These are phyloP conservation scores for Tulasnella calospora DNA, from an alignment of 768 basidiomycete genomes.

Conservation along the genomic window DNA sequence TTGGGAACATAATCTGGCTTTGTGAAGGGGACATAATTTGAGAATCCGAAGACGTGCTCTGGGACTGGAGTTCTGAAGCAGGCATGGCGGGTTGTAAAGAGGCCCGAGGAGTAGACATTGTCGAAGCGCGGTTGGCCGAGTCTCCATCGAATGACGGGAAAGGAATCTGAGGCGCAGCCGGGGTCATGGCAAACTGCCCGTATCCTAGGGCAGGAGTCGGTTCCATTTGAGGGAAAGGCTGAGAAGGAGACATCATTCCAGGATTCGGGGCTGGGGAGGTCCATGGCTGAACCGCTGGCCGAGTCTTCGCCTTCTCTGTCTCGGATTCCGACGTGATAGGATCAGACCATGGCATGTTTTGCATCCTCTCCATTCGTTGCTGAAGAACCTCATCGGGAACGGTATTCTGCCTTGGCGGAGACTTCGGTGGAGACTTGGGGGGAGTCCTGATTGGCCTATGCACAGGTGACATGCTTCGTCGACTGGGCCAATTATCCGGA, in stretches of 20 bases:
- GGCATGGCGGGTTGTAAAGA: neutral
- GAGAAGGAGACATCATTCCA: neutral
- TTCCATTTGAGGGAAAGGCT: neutral
- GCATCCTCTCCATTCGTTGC: neutral
- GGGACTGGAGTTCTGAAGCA: neutral
- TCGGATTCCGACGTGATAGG: slow-evolving; percentile 9
- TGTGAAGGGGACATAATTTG: neutral
- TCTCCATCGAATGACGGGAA: neutral
- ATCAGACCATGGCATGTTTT: neutral
- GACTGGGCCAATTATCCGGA: slow-evolving; percentile 3
- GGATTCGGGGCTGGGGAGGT: neutral
- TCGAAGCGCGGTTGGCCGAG: neutral
- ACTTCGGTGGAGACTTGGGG: neutral
- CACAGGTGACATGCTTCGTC: neutral
- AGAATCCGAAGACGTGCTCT: neutral
- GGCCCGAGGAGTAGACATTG: neutral
- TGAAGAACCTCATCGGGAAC: neutral
- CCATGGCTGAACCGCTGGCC: neutral
- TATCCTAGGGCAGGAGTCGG: neutral
- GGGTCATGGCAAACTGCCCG: slow-evolving; percentile 1
- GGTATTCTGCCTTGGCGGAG: neutral
- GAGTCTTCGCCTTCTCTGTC: neutral
- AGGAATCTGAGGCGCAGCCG: neutral
- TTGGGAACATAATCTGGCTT: neutral
- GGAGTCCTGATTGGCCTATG: neutral